Conservation (phyloP, 2,329 filamentous ascomycete genomes). For the Alternaria sp. region DNA sequence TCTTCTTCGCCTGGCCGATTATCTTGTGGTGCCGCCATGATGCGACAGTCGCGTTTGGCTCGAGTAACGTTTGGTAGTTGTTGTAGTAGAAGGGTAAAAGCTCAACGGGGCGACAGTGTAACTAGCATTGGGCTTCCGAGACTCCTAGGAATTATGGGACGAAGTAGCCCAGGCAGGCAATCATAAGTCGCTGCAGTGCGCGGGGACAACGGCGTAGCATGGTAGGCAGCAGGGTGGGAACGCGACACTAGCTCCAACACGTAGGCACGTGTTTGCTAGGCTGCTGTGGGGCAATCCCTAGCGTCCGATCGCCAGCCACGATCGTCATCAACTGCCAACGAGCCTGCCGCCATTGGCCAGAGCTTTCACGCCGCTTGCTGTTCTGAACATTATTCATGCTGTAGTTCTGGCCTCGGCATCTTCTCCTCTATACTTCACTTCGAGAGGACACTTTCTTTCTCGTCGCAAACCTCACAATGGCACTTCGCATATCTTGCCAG, state of each 20-base stretch:
- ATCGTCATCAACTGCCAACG: conserved; percentile 36
- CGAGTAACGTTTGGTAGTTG: background rate
- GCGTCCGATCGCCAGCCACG: conserved; percentile 32
- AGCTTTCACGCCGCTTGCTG: conserved; percentile 28
- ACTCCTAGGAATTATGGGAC: background rate
- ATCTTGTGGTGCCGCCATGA: conserved; percentile 45
- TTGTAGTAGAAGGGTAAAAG: background rate
- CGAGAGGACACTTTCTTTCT: conserved; percentile 13
- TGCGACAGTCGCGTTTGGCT: background rate
- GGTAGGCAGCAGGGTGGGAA: conserved; percentile 35
- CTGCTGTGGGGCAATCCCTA: conserved; percentile 8
- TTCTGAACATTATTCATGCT: conserved; percentile 33
- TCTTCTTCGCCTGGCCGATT: conserved; percentile 59
- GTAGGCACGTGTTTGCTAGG: conserved; percentile 28
- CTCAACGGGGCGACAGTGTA: background rate
- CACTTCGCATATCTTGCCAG: conserved; percentile 46
- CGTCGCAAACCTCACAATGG: conserved; percentile 49
- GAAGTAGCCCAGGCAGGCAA: background rate
- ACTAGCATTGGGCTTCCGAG: too few species aligned
- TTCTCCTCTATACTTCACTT: conserved; percentile 5
- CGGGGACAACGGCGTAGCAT: conserved; percentile 27
- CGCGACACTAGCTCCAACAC: conserved; percentile 33
- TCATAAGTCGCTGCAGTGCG: background rate
- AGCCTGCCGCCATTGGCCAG: conserved; percentile 35
- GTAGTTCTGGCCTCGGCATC: conserved; percentile 29